Evolutionary conservation across 192 early-diverging fungal genomes (phyloP).

Genomic region (Oehlia diaphana): DNA sequence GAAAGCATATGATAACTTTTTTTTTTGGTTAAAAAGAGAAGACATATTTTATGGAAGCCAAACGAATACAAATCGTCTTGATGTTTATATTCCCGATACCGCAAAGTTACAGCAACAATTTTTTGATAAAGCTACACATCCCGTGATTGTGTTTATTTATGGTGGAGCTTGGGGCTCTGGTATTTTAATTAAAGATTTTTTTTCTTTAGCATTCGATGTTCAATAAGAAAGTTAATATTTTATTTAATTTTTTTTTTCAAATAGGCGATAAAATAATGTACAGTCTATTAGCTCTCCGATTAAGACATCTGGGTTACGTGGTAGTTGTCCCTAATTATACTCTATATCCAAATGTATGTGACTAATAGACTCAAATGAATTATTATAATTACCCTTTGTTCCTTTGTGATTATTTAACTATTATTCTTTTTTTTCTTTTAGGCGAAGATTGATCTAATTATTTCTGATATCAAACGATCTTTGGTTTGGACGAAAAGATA

Average conservation of each 20-base stretch:
- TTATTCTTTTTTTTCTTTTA: neutral
- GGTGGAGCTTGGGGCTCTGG: slow-evolving; percentile 58
- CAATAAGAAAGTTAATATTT: neutral
- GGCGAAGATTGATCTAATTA: slow-evolving; percentile 39
- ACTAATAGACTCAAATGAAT: slow-evolving; percentile 4
- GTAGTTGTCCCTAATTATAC: slow-evolving; percentile 56
- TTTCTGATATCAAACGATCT: slow-evolving; percentile 47
- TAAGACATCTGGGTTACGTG: slow-evolving; percentile 55
- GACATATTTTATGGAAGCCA: slow-evolving; percentile 20
- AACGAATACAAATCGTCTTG: slow-evolving; percentile 25
- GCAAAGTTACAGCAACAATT: neutral
- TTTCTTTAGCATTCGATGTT: neutral
- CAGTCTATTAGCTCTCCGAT: slow-evolving; percentile 45
- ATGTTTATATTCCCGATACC: slow-evolving; percentile 39
- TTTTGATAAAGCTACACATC: slow-evolving; percentile 15
- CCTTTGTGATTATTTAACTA: neutral
- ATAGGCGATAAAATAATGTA: slow-evolving; percentile 43
- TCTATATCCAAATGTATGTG: slow-evolving; percentile 48
- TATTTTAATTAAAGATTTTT: neutral
- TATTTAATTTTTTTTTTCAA: neutral
- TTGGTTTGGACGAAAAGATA: slow-evolving; percentile 46
- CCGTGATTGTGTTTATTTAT: slow-evolving; percentile 57
- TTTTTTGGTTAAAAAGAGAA: neutral
- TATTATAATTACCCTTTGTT: neutral
- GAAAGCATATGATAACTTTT: neutral